phyloP scores from a whole-genome alignment of 1,284 basidiomycete species.

The Inonotus obliquus region DNA sequence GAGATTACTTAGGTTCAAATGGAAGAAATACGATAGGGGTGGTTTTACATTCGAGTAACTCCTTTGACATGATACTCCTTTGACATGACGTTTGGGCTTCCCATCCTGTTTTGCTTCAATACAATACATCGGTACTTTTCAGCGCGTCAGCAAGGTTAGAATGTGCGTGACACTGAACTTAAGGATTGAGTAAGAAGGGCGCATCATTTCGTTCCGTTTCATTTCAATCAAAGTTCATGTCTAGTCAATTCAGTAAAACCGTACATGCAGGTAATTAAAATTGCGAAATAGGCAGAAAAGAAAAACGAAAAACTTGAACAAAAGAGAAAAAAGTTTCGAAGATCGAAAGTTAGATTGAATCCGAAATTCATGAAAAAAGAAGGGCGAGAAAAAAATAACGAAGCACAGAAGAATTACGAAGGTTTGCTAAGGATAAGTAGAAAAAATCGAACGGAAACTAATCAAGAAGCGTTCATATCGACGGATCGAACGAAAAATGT shows the following conservation, averaged over 20 bases:
- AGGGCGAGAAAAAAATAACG: background rate
- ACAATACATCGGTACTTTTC: too few relatives aligned
- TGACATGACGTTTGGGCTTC: too few relatives aligned
- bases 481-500: background rate
- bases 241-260: background rate
- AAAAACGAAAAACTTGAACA: background rate
- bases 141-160: too few relatives aligned
- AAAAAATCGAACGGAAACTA: background rate
- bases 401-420: background rate
- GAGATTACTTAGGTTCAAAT: conserved; percentile 35
- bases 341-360: background rate
- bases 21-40: conserved; percentile 26
- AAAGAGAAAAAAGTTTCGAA: background rate
- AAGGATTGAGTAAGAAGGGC: too few relatives aligned
- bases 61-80: too few relatives aligned
- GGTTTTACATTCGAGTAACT: background rate
- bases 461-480: background rate
- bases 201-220: too few relatives aligned
- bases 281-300: too few relatives aligned
- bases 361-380: background rate
- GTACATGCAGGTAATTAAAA: background rate
- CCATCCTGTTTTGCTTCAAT: too few relatives aligned
- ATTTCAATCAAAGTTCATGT: background rate
- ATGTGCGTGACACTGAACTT: too few relatives aligned
- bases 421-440: background rate